Evolutionary conservation across 2,329 filamentous ascomycete genomes (phyloP), one percentile per base, ranked within the genome.

Genomic region (Fusarium torreyae): DNA sequence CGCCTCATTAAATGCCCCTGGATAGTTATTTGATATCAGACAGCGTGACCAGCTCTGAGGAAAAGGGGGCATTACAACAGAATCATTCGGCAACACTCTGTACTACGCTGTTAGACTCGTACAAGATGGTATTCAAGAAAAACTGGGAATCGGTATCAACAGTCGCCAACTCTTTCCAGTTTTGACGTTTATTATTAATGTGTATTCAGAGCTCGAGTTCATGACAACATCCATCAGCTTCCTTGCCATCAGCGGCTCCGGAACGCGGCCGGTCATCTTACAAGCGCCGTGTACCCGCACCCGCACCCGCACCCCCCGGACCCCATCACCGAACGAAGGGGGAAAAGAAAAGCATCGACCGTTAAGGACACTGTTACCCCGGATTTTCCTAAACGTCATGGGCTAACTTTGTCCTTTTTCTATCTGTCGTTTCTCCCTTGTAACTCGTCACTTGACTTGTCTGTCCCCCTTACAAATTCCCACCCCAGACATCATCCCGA

Each of bases 331-430:
- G 28, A 54, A 67, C 17, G 34, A 18, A 48, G 34, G 28, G 31
- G 6, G 34, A 33, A 42, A 31, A 42, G 57, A 20, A 34, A 57
- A 43, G 39, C 46, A 67, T 62, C 34, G 39, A 45, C 66, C 65
- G 70, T 55, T 69, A 11, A 63, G 24, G 42, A 66, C 50, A 62
- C 15, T 46, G 50, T 66, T 72, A 72, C 69, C 69, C 69, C 69
- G 63, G 69, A 72, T 72, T 72, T 72, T 64, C 56, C 39, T 55
- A 28, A 68, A 68, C 69, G 66, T 72, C 66, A 70, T 70, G 65
- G 31, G 42, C 53, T 52, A 31, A 42, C 22, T 49, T 14, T 54
- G 54, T 45, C 18, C 38, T 31, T 38, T 45, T 55, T 8, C n/a
- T 40, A 33, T 49, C 31, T 43, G 31, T 15, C 13, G 53, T 42